Conservation (phyloP, 2,329 filamentous ascomycete species). For the Fusarium sp. region DNA sequence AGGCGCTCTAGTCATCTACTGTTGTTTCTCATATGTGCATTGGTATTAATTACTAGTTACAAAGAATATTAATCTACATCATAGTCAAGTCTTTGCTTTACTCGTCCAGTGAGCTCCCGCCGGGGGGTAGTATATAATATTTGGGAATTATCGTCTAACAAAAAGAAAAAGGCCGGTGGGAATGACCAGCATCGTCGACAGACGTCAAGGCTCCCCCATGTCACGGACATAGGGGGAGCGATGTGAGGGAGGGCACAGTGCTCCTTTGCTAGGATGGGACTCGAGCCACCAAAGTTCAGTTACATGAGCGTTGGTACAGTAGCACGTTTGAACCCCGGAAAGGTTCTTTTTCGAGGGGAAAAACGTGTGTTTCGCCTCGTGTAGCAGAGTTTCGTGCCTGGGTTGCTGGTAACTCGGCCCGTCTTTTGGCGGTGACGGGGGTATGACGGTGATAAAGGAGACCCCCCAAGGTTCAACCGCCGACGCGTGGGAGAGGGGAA, state of each 20-base stretch:
- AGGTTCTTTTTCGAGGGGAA: neutral
- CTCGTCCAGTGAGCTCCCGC: conserved; percentile 15
- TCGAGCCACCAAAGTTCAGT: neutral
- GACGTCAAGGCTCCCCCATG: conserved; percentile 27
- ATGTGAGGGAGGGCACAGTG: neutral
- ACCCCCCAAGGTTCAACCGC: conserved; percentile 19
- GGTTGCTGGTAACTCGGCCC: neutral
- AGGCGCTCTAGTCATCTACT: conserved; percentile 2
- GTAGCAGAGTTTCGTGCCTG: neutral
- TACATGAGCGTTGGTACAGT: neutral
- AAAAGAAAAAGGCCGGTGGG: conserved; percentile 12
- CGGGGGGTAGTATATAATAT: conserved; percentile 16
- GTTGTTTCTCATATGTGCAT: conserved; percentile 11
- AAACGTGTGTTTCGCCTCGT: conserved; percentile 15
- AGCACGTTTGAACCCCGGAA: neutral
- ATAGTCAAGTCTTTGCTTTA: conserved; percentile 19
- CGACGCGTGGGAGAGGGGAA: neutral
- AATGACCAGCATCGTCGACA: conserved; percentile 33
- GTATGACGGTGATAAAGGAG: conserved; percentile 22
- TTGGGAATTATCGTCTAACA: neutral
- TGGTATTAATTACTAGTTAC: conserved; percentile 36
- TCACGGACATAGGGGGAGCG: conserved; percentile 26
- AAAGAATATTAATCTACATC: conserved; percentile 29
- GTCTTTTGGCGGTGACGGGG: conserved; percentile 10
- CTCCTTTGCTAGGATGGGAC: neutral